Percentiles rank a stretch among this genome's conserved stretches.
phyloP scores from a whole-genome alignment of 108 stramenopile genomes.

The Fragilariopsis cylindrus region DNA sequence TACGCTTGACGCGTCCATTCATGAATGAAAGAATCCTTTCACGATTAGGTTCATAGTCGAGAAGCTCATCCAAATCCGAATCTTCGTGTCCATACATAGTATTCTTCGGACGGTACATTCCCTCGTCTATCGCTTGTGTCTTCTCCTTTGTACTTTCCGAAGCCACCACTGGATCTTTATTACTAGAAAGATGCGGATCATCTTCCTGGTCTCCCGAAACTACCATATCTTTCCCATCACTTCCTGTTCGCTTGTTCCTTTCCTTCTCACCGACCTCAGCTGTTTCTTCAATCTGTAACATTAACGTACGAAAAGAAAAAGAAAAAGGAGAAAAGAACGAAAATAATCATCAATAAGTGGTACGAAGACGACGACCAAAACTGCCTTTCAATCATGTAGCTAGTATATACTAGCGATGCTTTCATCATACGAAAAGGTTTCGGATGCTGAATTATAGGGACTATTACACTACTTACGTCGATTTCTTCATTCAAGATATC shows the following conservation, averaged over 20 bases:
- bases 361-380: no score
- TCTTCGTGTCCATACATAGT: neutral
- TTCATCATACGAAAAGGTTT: no score
- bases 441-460: no score
- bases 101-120: neutral
- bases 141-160: neutral
- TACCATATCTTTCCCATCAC: neutral
- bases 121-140: neutral
- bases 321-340: neutral
- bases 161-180: neutral
- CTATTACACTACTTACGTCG: no score
- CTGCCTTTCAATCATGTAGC: no score
- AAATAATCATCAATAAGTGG: neutral
- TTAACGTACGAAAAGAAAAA: neutral
- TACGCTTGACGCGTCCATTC: constrained; percentile 16
- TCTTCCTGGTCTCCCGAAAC: no score
- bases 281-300: neutral
- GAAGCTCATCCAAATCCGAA: constrained; percentile 22
- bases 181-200: no score
- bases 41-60: neutral
- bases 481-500: neutral
- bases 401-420: no score
- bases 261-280: neutral
- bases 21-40: constrained; percentile 16
- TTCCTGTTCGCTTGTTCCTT: neutral